Evolutionary conservation across 192 early-diverging fungal genomes (phyloP), one percentile per base, ranked within the genome.

Genomic region (Rhizoclosmatium globosum): DNA sequence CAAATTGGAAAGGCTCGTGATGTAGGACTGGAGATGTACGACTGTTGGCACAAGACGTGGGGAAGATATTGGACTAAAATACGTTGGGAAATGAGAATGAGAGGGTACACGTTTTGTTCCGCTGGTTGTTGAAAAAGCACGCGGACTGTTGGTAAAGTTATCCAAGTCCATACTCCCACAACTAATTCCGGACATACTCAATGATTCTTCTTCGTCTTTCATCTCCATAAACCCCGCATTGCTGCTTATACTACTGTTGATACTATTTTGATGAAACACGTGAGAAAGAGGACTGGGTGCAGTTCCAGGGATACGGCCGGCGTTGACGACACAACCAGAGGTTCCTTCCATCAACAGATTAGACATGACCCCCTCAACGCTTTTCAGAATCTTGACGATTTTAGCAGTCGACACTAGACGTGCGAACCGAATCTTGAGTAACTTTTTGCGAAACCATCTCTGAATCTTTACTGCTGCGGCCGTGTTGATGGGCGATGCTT

Each of bases 381-480:
- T n/a, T 19, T 68, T 42, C 45, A 68, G 23, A n/a, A 68, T 68
- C 1, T 23, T 7, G 17, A 68, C 66, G 44, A 68, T 42, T 46
- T 42, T 46, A 17, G 45, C 45, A 19, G 66, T 68, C 7, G 66
- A 39, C 2, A 23, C 66, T 2, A 68, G 66, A 19, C 66, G 38
- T 2, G 66, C n/a, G 44, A 68, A 46, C 6, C 66, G 39, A 15
- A 13, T 15, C 2, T 43, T n/a, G 19, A 68, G 23, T 19, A 46
- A 3, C 2, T 2, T 46, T 39, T 7, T 23, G 3, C 66, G n/a
- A 19, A 68, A 45, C 42, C 66, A 68, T 11, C 41, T 15, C 44
- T 68, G 66, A 43, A 68, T 68, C 23, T n/a, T n/a, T 46, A 11
- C 45, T 13, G 66, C 66, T 13, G 62, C 62, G 3, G 15, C 31